Evolutionary conservation across 2,329 filamentous ascomycete species (phyloP).

Genomic region (Mollisia scopiformis): DNA sequence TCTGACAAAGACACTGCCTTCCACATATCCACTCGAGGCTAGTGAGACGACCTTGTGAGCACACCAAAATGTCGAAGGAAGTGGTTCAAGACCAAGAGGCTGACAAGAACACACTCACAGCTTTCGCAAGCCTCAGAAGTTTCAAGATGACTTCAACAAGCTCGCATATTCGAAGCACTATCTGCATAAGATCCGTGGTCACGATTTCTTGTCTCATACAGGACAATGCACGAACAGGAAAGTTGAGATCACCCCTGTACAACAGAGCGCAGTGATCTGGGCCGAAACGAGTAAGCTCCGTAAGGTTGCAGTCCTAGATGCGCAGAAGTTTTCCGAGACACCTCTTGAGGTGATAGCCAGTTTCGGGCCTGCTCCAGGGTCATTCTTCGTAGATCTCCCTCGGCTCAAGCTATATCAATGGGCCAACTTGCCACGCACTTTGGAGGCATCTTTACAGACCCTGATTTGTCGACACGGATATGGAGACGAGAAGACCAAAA

Average conservation of each 20-base stretch:
- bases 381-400: conserved; percentile 5
- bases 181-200: too few relatives aligned
- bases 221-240: too few relatives aligned
- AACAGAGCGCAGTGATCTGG: background rate
- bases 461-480: too few relatives aligned
- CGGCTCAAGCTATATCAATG: conserved; percentile 5
- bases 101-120: too few relatives aligned
- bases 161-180: too few relatives aligned
- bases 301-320: background rate
- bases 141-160: too few relatives aligned
- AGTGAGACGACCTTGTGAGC: conserved; percentile 2
- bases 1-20: background rate
- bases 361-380: conserved; percentile 2
- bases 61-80: too few relatives aligned
- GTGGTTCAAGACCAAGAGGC: too few relatives aligned
- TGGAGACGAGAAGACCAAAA: too few relatives aligned
- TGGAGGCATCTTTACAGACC: background rate
- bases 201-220: too few relatives aligned
- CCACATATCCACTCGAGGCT: background rate
- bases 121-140: too few relatives aligned
- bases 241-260: background rate
- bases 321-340: background rate
- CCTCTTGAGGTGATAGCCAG: background rate
- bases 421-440: conserved; percentile 1
- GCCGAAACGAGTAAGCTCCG: background rate